A percentile compares a stretch with the other conserved stretches of the same genome.
phyloP scores from a whole-genome alignment of 2,329 filamentous ascomycete species.

The Verticillium longisporum region DNA sequence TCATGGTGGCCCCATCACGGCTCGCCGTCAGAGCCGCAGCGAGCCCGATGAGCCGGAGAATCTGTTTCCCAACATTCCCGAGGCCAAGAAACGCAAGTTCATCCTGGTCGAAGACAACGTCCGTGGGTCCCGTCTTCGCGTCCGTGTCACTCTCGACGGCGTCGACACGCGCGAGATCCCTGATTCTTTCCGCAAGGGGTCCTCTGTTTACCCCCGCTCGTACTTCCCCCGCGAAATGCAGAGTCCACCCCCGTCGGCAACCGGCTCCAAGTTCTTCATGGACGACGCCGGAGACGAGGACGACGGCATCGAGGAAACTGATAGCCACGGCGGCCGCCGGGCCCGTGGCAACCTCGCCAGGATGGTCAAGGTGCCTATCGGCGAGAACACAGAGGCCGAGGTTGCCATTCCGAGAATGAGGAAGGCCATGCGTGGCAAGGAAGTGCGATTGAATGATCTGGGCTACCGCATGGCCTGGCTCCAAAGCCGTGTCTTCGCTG shows the following conservation, averaged over 20 bases:
- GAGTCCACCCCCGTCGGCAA: constrained; percentile 68
- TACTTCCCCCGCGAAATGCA: constrained; percentile 97
- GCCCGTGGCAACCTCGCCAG: constrained; percentile 26
- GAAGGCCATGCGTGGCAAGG: constrained; percentile 64
- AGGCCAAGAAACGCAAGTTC: constrained; percentile 90
- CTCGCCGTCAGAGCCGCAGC: constrained; percentile 32
- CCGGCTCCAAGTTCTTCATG: constrained; percentile 67
- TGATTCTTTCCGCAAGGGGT: constrained; percentile 85
- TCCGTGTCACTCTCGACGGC: constrained; percentile 86
- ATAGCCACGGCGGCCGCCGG: constrained; percentile 34
- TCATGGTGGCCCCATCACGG: constrained; percentile 25
- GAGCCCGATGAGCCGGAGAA: constrained; percentile 59
- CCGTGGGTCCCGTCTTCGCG: constrained; percentile 72
- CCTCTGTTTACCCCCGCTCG: constrained; percentile 83
- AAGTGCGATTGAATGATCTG: constrained; percentile 86
- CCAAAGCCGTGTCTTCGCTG: constrained; percentile 86
- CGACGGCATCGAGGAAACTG: constrained; percentile 43
- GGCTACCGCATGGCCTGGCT: constrained; percentile 96
- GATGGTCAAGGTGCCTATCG: constrained; percentile 56
- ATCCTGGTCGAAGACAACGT: constrained; percentile 90
- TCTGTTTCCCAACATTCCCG: constrained; percentile 82
- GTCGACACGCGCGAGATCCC: constrained; percentile 95
- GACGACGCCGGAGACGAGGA: constrained; percentile 57
- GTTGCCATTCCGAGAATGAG: constrained; percentile 70
- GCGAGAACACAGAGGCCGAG: constrained; percentile 66